Evolutionary conservation across 257 asterid species (phyloP).

Genomic region (Plectranthus barbatus): DNA sequence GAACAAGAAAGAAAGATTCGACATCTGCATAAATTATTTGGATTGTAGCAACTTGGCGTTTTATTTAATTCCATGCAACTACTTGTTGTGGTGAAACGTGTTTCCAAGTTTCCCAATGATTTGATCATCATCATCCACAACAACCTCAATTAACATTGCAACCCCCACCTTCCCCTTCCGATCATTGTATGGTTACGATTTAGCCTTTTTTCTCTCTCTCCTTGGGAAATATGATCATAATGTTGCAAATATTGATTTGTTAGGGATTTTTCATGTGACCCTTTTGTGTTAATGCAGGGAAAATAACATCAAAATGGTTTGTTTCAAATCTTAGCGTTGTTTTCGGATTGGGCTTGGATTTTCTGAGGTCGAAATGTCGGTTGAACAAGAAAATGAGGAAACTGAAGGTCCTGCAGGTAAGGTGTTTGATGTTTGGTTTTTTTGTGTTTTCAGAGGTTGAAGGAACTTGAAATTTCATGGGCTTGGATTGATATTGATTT

Average conservation of each 20-base stretch:
- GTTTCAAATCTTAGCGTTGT: slow-evolving; percentile 9
- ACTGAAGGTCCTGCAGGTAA: slow-evolving; percentile 17
- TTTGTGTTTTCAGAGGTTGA: not conserved
- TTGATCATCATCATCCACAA: slow-evolving; percentile 1
- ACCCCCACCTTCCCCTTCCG: slow-evolving; percentile 13
- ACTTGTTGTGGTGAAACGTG: slow-evolving; percentile 35
- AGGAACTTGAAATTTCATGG: not conserved
- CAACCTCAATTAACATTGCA: slow-evolving; percentile 17
- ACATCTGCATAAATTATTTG: slow-evolving; percentile 6
- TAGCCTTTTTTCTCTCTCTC: not conserved
- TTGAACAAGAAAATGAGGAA: slow-evolving; percentile 19
- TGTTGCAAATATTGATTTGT: not conserved
- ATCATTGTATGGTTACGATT: slow-evolving; percentile 6
- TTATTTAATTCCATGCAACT: slow-evolving; percentile 32
- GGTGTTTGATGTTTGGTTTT: not conserved
- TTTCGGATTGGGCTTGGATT: slow-evolving; percentile 13
- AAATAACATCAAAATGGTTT: slow-evolving; percentile 13
- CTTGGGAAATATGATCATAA: not conserved
- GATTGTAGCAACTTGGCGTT: slow-evolving; percentile 2
- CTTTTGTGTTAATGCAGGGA: slow-evolving; percentile 18
- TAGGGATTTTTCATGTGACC: not conserved
- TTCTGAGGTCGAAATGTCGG: slow-evolving; percentile 27
- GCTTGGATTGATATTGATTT: not conserved
- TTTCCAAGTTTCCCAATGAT: slow-evolving; percentile 21
- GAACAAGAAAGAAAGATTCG: not conserved